Evolutionary conservation across 2,329 filamentous ascomycete species (phyloP).

Genomic region (Colletotrichum sublineola): DNA sequence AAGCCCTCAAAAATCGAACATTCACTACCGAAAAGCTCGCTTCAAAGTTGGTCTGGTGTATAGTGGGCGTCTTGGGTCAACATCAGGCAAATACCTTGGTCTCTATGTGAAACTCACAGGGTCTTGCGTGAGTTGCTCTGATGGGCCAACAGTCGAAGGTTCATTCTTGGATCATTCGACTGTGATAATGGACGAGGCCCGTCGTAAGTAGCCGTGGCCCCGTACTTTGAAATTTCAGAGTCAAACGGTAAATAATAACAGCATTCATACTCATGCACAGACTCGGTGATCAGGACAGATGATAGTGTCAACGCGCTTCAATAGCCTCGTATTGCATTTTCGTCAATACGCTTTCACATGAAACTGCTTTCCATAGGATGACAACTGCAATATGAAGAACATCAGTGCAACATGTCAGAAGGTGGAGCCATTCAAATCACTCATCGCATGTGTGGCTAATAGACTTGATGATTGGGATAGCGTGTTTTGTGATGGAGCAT

Average conservation of each 20-base stretch:
- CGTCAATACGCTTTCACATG: background rate
- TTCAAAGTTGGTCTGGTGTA: background rate
- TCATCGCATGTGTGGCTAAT: background rate
- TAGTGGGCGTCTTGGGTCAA: background rate
- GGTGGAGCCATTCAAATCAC: accelerated
- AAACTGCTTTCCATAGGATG: background rate
- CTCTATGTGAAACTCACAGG: background rate
- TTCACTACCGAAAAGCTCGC: too few species aligned
- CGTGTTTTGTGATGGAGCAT: background rate
- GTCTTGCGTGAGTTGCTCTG: background rate
- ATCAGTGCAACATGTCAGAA: background rate
- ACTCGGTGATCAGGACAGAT: background rate
- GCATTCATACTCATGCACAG: background rate
- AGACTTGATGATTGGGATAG: background rate
- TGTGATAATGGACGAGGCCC: background rate
- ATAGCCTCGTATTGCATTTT: background rate
- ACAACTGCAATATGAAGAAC: background rate
- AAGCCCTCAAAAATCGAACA: background rate
- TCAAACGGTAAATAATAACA: background rate
- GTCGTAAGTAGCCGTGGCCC: background rate
- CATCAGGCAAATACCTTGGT: background rate
- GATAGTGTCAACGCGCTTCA: background rate
- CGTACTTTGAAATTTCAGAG: too few species aligned
- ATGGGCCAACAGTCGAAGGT: background rate
- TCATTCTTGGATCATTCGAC: background rate